Conservation (phyloP, 305 asterid species). For the Fraxinus xanthoxyloides region DNA sequence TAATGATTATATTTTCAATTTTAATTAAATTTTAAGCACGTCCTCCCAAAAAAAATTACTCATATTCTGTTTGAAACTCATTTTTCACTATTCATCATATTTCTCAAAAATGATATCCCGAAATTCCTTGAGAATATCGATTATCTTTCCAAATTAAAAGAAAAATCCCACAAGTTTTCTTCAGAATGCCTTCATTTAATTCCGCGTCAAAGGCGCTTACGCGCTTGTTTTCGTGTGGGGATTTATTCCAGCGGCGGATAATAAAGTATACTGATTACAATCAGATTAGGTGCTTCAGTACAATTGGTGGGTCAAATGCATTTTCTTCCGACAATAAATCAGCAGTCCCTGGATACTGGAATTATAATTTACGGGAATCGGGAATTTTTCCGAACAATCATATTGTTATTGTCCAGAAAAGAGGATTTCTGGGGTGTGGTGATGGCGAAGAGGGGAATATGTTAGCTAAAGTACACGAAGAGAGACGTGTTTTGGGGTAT, state of each 20-base stretch:
- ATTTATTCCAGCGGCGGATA: slow-evolving; percentile 25
- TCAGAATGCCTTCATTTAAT: slow-evolving; percentile 41
- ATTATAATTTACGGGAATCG: not conserved
- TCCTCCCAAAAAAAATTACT: not conserved
- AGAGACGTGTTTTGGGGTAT: slow-evolving; percentile 71
- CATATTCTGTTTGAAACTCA: not conserved
- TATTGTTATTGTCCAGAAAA: slow-evolving; percentile 38
- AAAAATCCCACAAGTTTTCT: not conserved
- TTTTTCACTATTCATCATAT: not conserved
- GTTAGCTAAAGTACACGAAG: slow-evolving; percentile 70
- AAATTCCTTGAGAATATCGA: not conserved
- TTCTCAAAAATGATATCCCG: not conserved
- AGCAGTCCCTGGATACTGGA: slow-evolving; percentile 18
- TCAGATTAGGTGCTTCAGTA: slow-evolving; percentile 41
- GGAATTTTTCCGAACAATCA: slow-evolving; percentile 1
- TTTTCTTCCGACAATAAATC: slow-evolving; percentile 22
- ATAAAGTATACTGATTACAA: slow-evolving; percentile 9
- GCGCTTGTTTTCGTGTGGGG: slow-evolving; percentile 33
- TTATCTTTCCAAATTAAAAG: slow-evolving; percentile 21
- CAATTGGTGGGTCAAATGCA: slow-evolving; percentile 25
- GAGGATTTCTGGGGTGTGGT: slow-evolving; percentile 80
- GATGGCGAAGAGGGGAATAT: slow-evolving; percentile 70
- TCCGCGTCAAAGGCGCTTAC: slow-evolving; percentile 38
- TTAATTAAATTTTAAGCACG: too few relatives aligned
- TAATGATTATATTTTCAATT: too few relatives aligned